A percentile compares a stretch with the other conserved stretches of the same genome.
phyloP scores from a whole-genome alignment of 495 filamentous ascomycete species.

The Hypoxylon crocopeplum region DNA sequence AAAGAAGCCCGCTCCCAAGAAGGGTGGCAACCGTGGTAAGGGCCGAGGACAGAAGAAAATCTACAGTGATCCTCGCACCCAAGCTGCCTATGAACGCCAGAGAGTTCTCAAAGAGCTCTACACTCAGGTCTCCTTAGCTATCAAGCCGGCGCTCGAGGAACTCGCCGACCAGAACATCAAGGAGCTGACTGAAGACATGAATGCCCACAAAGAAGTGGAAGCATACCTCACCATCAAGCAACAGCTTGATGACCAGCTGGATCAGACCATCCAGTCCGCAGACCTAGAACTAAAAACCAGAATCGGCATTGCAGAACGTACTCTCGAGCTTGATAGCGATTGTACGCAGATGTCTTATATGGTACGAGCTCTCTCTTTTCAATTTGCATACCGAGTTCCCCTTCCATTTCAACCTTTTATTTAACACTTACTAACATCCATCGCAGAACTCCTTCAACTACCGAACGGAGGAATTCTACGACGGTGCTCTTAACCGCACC shows the following conservation, averaged over 20 bases:
- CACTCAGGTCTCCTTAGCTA: slow-evolving; percentile 41
- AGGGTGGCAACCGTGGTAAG: slow-evolving; percentile 39
- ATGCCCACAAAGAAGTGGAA: slow-evolving; percentile 40
- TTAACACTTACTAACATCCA: slow-evolving; percentile 15
- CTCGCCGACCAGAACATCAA: slow-evolving; percentile 50
- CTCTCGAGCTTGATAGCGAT: slow-evolving; percentile 16
- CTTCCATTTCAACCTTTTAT: slow-evolving; percentile 8
- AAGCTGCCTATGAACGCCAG: slow-evolving; percentile 56
- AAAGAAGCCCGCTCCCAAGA: slow-evolving; percentile 43
- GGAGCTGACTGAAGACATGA: slow-evolving; percentile 41
- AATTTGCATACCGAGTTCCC: not conserved
- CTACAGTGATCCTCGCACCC: slow-evolving; percentile 46
- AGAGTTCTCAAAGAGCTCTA: slow-evolving; percentile 50
- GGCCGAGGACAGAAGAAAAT: slow-evolving; percentile 52
- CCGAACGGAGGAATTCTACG: slow-evolving; percentile 43
- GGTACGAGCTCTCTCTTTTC: slow-evolving; percentile 24
- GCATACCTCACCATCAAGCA: slow-evolving; percentile 38
- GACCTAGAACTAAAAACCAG: slow-evolving; percentile 18
- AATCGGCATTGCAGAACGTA: slow-evolving; percentile 24
- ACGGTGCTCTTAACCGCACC: slow-evolving; percentile 44
- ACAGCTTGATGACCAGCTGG: slow-evolving; percentile 43
- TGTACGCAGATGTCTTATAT: slow-evolving; percentile 23
- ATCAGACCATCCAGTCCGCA: slow-evolving; percentile 22
- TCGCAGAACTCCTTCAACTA: slow-evolving; percentile 39
- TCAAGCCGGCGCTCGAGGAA: slow-evolving; percentile 53